Evolutionary conservation across 257 asterid species (phyloP), one percentile per base, ranked within the genome.

Genomic region (Solanum paucissectum): DNA sequence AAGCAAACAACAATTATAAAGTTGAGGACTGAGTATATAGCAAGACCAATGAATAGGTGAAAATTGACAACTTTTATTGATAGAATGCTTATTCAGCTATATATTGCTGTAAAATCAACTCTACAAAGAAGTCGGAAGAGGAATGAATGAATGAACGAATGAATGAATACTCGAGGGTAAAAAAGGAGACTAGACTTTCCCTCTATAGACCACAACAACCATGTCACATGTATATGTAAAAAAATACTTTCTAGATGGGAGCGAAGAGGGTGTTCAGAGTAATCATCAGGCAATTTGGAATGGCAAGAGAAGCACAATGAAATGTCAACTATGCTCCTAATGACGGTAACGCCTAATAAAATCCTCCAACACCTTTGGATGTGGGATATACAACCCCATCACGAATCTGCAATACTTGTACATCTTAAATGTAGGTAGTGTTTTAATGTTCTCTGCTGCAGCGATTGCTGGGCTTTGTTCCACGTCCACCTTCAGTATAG

Each of bases 371-470:
- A 90, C 91, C 92, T 94, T 93, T 5, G 91, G 93, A 76, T 92
- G 93, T 1, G 98, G 97, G 89, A 91, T 89, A 72, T 90, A 68
- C 94, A 94, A 91, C 91, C 89, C 97, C 92, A 92, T 94, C 87
- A 42, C 1, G 13, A 32, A 7, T 84, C 5, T 89, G 9, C 97
- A 93, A 27, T 89, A 90, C 85, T 76, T 87, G 94, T 93, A 95
- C 66, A 93, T 91, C 92, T 88, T 94, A 91, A 95, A 89, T 4
- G 95, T 92, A 8, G 98, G 98, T 6, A 90, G 92, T 64, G 87
- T 88, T 86, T 85, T 89, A 9, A 94, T 92, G 21, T 92, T 92
- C 90, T 95, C 97, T 32, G 94, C 92, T 42, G 76, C 89, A 69
- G 92, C 96, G 9, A 95, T 92, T n/a, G 84, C 91, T n/a, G 89